These are phyloP conservation scores for Isoetes taiwanensis DNA, from an alignment of 75 land plant genomes.

Conservation along the genomic window DNA sequence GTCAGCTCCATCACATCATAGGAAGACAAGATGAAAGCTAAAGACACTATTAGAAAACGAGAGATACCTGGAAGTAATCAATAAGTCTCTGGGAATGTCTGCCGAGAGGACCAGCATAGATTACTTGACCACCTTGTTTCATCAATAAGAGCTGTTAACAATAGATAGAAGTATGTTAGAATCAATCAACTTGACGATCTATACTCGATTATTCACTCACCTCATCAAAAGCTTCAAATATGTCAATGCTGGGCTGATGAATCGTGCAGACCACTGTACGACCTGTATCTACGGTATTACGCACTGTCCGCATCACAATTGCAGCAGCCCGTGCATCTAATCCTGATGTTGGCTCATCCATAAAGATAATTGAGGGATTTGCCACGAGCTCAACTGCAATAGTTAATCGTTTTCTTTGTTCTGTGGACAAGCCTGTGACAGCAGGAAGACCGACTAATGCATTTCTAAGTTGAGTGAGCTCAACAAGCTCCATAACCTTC, in stretches of 20 bases:
- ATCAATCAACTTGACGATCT: too few species aligned
- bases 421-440: neutral
- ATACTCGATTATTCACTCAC: neutral
- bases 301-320: conserved; percentile 4
- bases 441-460: conserved; percentile 2
- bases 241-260: conserved; percentile 8
- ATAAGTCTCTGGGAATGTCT: neutral
- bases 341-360: conserved; percentile 6
- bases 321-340: conserved; percentile 4
- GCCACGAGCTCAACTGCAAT: conserved; percentile 2
- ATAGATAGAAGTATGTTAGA: neutral
- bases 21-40: neutral
- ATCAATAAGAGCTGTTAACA: neutral
- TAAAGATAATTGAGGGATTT: conserved; percentile 6
- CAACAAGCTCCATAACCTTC: conserved; percentile 3
- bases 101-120: conserved; percentile 3
- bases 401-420: neutral
- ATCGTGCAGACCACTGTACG: conserved; percentile 1
- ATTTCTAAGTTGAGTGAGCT: neutral
- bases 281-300: conserved; percentile 2
- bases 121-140: neutral
- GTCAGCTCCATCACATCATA: neutral
- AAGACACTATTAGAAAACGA: neutral
- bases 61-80: conserved; percentile 3
- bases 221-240: conserved; percentile 8